Base-by-base conservation (phyloP, 169 alveolate genomes). In the Plasmodium ovale region DNA sequence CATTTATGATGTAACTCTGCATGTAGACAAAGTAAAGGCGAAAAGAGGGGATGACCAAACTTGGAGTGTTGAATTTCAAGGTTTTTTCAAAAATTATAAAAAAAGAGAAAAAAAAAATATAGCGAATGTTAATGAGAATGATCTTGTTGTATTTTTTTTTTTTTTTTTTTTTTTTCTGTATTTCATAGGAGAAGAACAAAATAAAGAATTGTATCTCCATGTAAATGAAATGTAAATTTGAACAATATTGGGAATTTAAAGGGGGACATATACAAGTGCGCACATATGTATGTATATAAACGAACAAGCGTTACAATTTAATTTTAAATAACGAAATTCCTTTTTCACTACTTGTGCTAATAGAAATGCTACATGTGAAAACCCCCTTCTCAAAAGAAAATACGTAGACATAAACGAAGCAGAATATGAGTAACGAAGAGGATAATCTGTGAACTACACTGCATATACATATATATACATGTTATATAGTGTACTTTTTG, bases 11-110 rank as follows among this genome's bases (percentile, higher is more conserved):
- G 19, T 25, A 16, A 37, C 44, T 35, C 56, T 56, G 5, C 4
- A 23, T 56, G 16, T 35, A 85, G 91, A 85, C 68, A 85, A 67
- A 14, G 47, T 85, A 44, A 85, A 67, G 65, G 71, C 91, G 14
- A 69, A 49, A 69, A 68, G 73, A 64, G 91, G 91, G 21, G 47
- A 53, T 33, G 72, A 85, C 39, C 42, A 69, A 19, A 85, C 59
- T 49, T 85, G 91, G 91, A 56, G 58, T 56, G 58, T 85, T 16
- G 77, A 85, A 60, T 67, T 85, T 85, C 56, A 67, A 85, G 91
- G 91, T 85, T 69, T 68, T 47, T 77, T 39, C 3, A 1, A 0
- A 54, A 74, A 39, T 42, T 9, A 71, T 7, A 10, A 54, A 47
- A 49, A 56, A 23, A 25, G 42, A 47, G 1, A 29, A 37, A 59